Evolutionary conservation across 441 rosid species (phyloP).

Genomic region (Adansonia rubrostipa): DNA sequence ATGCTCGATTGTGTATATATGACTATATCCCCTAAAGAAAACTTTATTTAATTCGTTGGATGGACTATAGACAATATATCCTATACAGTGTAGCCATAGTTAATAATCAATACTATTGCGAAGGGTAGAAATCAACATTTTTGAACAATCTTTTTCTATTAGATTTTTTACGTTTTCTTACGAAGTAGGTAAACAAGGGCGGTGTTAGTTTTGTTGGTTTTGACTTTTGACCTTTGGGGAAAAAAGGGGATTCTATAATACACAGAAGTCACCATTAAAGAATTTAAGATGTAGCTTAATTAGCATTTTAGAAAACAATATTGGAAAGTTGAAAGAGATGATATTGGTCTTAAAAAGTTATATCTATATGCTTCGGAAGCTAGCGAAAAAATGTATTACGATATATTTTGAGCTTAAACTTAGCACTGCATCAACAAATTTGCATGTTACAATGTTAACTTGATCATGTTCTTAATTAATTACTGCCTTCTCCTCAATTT

Average conservation of each 20-base stretch:
- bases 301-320: background rate
- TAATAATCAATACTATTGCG: background rate
- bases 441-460: constrained; percentile 20
- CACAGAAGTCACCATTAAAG: background rate
- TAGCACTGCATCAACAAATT: constrained; percentile 14
- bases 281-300: background rate
- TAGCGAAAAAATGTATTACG: background rate
- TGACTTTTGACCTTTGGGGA: background rate
- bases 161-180: background rate
- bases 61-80: background rate
- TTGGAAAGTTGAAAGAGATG: background rate
- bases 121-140: background rate
- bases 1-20: no score
- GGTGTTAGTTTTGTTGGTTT: constrained; percentile 5
- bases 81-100: background rate
- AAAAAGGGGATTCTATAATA: background rate
- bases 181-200: background rate
- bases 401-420: background rate
- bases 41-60: background rate
- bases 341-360: background rate
- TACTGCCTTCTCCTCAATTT: background rate
- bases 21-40: no score
- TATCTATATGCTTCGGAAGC: background rate
- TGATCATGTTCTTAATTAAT: constrained; percentile 5
- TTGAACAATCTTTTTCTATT: background rate